phyloP scores from a whole-genome alignment of 106 monocot species.

The Posidonia australis region DNA sequence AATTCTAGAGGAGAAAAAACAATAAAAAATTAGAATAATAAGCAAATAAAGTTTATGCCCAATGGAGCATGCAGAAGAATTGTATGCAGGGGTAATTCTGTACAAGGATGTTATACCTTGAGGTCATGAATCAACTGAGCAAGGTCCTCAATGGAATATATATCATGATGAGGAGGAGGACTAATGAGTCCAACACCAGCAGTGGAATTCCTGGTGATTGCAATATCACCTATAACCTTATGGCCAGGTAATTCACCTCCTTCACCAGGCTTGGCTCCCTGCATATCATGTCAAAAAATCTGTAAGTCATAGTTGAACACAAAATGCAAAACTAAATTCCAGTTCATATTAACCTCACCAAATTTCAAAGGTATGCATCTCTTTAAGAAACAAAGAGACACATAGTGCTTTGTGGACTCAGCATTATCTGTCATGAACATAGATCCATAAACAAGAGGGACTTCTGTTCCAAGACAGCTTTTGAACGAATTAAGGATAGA shows the following conservation, averaged over 20 bases:
- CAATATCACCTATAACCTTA: slow-evolving; percentile 98
- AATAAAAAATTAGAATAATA: slow-evolving; percentile 2
- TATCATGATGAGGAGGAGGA: slow-evolving; percentile 98
- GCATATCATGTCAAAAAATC: not conserved
- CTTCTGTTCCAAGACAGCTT: slow-evolving; percentile 19
- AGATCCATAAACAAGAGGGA: slow-evolving; percentile 77
- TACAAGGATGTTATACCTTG: slow-evolving; percentile 43
- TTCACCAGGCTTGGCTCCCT: slow-evolving; percentile 99
- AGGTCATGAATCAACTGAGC: slow-evolving; percentile 97
- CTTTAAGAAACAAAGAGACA: slow-evolving; percentile 54
- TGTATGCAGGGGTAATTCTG: not conserved
- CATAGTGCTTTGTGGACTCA: slow-evolving; percentile 53
- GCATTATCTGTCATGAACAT: slow-evolving; percentile 83
- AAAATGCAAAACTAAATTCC: slow-evolving; percentile 23
- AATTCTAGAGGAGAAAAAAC: slow-evolving; percentile 40
- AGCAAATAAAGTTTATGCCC: not conserved
- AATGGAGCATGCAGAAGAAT: not conserved
- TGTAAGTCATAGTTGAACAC: not conserved
- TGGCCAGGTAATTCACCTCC: slow-evolving; percentile 98
- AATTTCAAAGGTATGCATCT: slow-evolving; percentile 66
- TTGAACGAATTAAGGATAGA: not conserved
- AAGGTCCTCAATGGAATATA: slow-evolving; percentile 97
- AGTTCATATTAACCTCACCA: slow-evolving; percentile 51
- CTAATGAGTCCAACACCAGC: slow-evolving; percentile 97
- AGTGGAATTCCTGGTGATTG: slow-evolving; percentile 93